Percentiles rank a stretch among this genome's conserved stretches.
Conservation (phyloP, 1,284 basidiomycete species). For the Malassezia nana region DNA sequence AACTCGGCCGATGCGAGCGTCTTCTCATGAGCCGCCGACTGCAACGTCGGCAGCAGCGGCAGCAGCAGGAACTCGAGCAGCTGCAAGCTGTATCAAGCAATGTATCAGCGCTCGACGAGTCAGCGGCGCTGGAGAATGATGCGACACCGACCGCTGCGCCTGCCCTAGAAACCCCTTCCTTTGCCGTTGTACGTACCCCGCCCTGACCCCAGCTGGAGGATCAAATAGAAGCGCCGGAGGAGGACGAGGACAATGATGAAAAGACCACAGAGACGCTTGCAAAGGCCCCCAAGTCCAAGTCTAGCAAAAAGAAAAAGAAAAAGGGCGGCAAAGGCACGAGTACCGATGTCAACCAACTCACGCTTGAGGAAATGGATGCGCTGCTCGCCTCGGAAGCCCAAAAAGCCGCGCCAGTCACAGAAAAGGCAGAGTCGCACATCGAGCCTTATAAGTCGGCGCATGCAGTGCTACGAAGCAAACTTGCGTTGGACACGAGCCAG, state of each 20-base stretch:
- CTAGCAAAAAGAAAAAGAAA: conserved; percentile 36
- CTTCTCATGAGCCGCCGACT: conserved; percentile 31
- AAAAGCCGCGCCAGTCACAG: conserved; percentile 1
- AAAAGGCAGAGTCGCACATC: not conserved
- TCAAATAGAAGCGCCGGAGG: conserved; percentile 14
- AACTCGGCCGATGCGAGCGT: not conserved
- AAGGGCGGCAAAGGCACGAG: conserved; percentile 2
- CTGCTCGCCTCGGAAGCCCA: conserved; percentile 21
- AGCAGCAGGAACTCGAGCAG: conserved; percentile 38
- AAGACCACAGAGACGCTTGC: conserved; percentile 17
- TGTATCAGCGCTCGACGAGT: not conserved
- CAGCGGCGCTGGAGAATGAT: not conserved
- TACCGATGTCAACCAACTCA: conserved; percentile 38
- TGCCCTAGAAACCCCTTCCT: conserved; percentile 15
- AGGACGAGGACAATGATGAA: conserved; percentile 18
- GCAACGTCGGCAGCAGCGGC: conserved; percentile 37
- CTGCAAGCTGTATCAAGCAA: conserved; percentile 12
- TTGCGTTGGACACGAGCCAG: conserved; percentile 26
- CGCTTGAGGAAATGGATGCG: conserved; percentile 38
- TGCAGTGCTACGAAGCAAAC: conserved; percentile 21
- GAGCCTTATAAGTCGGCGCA: not conserved
- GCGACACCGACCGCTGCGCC: not conserved
- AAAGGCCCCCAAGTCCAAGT: conserved; percentile 34
- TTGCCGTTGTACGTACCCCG: conserved; percentile 20
- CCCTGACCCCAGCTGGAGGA: conserved; percentile 1